Percentiles rank a stretch among this genome's conserved stretches.
These are phyloP conservation scores for Exophiala alcalophila DNA, from an alignment of 2,329 filamentous ascomycete genomes.

Conservation along the genomic window DNA sequence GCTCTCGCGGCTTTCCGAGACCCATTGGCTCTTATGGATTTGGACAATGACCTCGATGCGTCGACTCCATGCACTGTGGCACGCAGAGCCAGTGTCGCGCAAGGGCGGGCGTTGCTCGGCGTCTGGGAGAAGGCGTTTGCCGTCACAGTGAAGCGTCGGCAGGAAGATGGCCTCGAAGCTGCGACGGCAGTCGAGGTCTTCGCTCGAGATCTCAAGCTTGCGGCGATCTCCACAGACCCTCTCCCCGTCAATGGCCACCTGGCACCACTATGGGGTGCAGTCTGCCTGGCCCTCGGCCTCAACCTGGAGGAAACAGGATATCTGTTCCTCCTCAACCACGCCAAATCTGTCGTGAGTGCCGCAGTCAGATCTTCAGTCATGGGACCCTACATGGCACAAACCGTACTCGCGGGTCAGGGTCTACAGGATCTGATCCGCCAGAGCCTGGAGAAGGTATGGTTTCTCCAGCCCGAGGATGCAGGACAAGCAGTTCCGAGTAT, in stretches of 20 bases:
- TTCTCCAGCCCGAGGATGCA: constrained; percentile 52
- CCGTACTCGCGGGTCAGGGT: constrained; percentile 52
- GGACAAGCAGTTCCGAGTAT: constrained; percentile 60
- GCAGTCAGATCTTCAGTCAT: constrained; percentile 62
- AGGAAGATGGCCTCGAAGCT: constrained; percentile 23
- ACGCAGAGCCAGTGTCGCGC: constrained; percentile 58
- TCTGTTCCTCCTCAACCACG: constrained; percentile 62
- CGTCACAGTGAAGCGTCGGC: constrained; percentile 14
- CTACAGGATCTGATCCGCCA: constrained; percentile 52
- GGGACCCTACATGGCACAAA: constrained; percentile 64
- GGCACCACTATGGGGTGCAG: constrained; percentile 59
- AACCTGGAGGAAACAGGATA: constrained; percentile 55
- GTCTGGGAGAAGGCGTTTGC: constrained; percentile 53
- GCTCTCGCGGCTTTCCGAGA: constrained; percentile 54
- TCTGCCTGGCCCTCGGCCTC: constrained; percentile 54
- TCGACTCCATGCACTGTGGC: constrained; percentile 62
- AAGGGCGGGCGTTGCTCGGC: constrained; percentile 57
- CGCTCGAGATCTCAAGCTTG: constrained; percentile 39
- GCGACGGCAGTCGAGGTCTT: constrained; percentile 38
- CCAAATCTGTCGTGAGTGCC: constrained; percentile 61
- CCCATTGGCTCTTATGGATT: constrained; percentile 48
- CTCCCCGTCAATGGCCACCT: constrained; percentile 53
- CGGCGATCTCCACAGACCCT: constrained; percentile 33
- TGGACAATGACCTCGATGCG: constrained; percentile 64
- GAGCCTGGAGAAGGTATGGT: constrained; percentile 50